Percentiles rank a stretch among this genome's conserved stretches.
phyloP scores from a whole-genome alignment of 2,329 filamentous ascomycete species.

The Periconia macrospinosa region DNA sequence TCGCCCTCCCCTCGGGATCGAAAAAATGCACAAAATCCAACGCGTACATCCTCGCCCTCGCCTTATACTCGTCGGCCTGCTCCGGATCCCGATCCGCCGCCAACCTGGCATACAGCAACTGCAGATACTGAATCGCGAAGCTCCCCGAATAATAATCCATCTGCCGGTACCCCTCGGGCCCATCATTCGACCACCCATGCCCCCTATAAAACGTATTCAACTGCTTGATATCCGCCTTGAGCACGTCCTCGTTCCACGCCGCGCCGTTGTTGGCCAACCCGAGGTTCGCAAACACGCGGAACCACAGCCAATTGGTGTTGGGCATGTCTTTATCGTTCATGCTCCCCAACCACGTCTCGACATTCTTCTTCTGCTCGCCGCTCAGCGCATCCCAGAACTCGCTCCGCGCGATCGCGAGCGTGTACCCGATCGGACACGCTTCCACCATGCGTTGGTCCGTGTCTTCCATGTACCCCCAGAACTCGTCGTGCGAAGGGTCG shows the following conservation, averaged over 20 bases:
- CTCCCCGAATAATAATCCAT: slow-evolving; percentile 86
- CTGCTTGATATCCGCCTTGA: slow-evolving; percentile 76
- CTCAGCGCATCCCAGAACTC: slow-evolving; percentile 68
- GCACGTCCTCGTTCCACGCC: slow-evolving; percentile 67
- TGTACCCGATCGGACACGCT: slow-evolving; percentile 77
- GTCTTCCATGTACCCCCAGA: slow-evolving; percentile 75
- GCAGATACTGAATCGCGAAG: slow-evolving; percentile 79
- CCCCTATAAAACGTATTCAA: slow-evolving; percentile 82
- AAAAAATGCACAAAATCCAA: slow-evolving; percentile 77
- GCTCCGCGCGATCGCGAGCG: slow-evolving; percentile 67
- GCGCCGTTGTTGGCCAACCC: slow-evolving; percentile 75
- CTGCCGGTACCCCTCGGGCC: slow-evolving; percentile 75
- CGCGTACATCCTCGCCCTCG: slow-evolving; percentile 67
- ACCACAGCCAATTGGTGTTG: slow-evolving; percentile 77
- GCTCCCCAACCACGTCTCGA: slow-evolving; percentile 73
- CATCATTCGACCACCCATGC: slow-evolving; percentile 80
- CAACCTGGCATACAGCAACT: slow-evolving; percentile 75
- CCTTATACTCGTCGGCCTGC: slow-evolving; percentile 69
- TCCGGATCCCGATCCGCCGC: slow-evolving; percentile 66
- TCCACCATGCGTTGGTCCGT: slow-evolving; percentile 84
- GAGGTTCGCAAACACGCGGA: slow-evolving; percentile 80
- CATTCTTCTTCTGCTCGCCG: slow-evolving; percentile 63
- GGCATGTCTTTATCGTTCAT: slow-evolving; percentile 76
- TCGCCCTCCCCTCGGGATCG: slow-evolving; percentile 69
- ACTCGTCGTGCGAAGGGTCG: slow-evolving; percentile 69